phyloP scores from a whole-genome alignment of 1,139 yeast species.

The Suhomyces bokatorum region DNA sequence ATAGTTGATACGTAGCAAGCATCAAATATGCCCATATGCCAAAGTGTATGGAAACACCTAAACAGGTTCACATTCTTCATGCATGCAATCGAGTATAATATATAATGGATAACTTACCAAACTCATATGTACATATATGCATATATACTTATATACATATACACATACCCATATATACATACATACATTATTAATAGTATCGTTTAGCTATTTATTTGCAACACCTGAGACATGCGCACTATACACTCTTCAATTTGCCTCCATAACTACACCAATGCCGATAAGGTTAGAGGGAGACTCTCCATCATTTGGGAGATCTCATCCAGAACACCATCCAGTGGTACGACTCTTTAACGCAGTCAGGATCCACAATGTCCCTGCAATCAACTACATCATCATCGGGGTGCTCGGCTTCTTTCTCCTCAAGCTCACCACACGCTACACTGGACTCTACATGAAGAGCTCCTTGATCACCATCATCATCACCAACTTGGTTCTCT shows the following conservation, averaged over 20 bases:
- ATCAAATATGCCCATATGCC: no score
- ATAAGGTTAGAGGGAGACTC: constrained; percentile 23
- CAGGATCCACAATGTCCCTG: constrained; percentile 46
- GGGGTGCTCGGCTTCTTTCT: constrained; percentile 49
- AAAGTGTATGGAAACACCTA: no score
- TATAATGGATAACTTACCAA: no score
- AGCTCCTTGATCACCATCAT: constrained; percentile 76
- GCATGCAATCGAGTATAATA: no score
- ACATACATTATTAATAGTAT: background rate
- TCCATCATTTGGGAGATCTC: background rate
- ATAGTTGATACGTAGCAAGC: no score
- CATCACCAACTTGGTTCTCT: constrained; percentile 77
- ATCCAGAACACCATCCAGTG: constrained; percentile 6
- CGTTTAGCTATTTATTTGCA: background rate
- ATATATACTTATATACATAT: background rate
- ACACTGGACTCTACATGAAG: constrained; percentile 63
- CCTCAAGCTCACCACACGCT: constrained; percentile 53
- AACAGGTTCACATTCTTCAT: no score
- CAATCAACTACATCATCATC: constrained; percentile 55
- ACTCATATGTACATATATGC: no score
- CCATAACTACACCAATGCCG: constrained; percentile 21
- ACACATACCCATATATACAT: background rate
- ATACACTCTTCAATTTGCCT: constrained; percentile 4
- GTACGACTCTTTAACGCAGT: constrained; percentile 34
- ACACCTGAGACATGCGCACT: background rate